phyloP scores from a whole-genome alignment of 257 asterid genomes.

The Solanum corneliomulleri region DNA sequence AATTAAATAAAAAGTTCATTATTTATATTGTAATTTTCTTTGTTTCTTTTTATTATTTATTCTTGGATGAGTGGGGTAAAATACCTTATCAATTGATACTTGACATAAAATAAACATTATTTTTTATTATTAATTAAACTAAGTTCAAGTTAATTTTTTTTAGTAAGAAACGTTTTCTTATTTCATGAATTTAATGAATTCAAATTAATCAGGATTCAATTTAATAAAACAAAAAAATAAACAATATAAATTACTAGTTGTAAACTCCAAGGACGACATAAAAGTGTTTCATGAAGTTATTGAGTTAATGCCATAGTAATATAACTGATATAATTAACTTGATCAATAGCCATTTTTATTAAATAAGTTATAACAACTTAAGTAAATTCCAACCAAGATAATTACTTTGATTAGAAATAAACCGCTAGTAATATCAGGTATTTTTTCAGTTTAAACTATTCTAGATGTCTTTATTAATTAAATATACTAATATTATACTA shows the following conservation, averaged over 20 bases:
- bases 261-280: neutral
- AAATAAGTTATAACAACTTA: neutral
- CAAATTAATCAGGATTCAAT: neutral
- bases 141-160: neutral
- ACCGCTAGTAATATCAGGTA: neutral
- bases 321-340: neutral
- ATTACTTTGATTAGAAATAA: neutral
- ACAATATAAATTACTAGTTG: neutral
- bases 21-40: too few species aligned
- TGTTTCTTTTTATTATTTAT: too few species aligned
- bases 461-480: neutral
- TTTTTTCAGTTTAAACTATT: neutral
- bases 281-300: neutral
- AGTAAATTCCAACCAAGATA: neutral
- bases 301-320: neutral
- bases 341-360: neutral
- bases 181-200: neutral
- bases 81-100: too few species aligned
- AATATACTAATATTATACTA: neutral
- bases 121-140: neutral
- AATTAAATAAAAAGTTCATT: too few species aligned
- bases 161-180: too few species aligned
- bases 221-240: neutral
- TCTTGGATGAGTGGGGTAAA: fast-evolving
- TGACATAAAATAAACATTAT: too few species aligned